Base-by-base conservation (phyloP, 2,329 filamentous ascomycete genomes). In the Bisporella sp. region DNA sequence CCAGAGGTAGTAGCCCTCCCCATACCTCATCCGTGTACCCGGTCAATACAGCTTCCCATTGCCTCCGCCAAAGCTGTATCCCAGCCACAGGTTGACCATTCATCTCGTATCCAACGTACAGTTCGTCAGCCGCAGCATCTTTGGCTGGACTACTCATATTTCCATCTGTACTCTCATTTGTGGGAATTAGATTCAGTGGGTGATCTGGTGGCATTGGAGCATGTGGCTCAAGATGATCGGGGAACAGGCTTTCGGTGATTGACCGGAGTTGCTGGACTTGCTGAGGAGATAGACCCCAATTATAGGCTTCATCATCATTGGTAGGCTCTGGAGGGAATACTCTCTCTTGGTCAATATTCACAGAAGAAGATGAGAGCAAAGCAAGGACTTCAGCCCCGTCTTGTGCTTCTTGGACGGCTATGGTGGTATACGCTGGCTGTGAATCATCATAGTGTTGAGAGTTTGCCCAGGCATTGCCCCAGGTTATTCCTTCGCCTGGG, bases 11-110 rank as follows among this genome's bases (percentile, higher is more conserved):
- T 21, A 87, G 64, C 50, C 79, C 80, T 21, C 84, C 84, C 84
- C 84, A 87, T 29, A 87, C 82, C 49, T 85, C 78, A 61, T 86
- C 81, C 0, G 74, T 74, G 57, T 85, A 84, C 33, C 71, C 67
- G 2, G 70, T 73, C 29, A 84, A 68, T 6, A 82, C 77, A 41
- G 71, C 69, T 33, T 72, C 71, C 79, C 80, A 84, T 57, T 80
- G 73, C 35, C 70, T 66, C 9, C 78, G 64, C 78, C 78, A 82
- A 12, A 67, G 57, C 44, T 68, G 59, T 59, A 66, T 48, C 21
- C 29, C 35, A 42, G 54, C 49, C 12, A 43, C 4, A 4, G 13
- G 12, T 12, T 41, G 29, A 40, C 8, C 41, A 6, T 50, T 35
- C 8, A 31, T 30, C 28, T n/a, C 41, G 21, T 42, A 42, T 31